Evolutionary conservation across 2,329 filamentous ascomycete species (phyloP), one percentile per base, ranked within the genome.

Genomic region (Exserohilum turcica): DNA sequence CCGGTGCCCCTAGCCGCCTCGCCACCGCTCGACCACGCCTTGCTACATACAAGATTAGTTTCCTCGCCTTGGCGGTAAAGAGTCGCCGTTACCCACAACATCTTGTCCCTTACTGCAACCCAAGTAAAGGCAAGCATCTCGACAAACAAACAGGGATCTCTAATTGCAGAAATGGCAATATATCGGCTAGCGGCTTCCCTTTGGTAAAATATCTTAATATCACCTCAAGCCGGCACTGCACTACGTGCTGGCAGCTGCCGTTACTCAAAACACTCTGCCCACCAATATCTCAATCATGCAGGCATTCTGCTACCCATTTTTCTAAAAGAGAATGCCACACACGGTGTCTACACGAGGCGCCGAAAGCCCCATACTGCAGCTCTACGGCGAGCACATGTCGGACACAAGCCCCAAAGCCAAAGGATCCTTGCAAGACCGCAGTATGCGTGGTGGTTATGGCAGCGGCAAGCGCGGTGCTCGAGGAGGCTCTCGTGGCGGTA

Each of bases 361-460:
- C 13, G 6, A 42, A 12, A 27, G 2, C n/a, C 15, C 12, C 6
- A 29, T 5, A 5, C 29, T 13, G 27, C 44, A 24, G 7, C 40
- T 19, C 10, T 6, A 49, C 13, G 51, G 36, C 15, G 33, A 57
- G 32, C 43, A 28, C 5, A 51, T 18, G 12, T 53, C 52, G 9
- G 44, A 54, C 9, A 44, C 42, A 4, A 55, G 44, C 21, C 46
- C 52, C 24, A 52, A 50, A 5, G 46, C 38, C 10, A 38, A 31
- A 18, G 15, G 15, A n/a, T 44, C 27, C 5, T 37, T 44, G 15
- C 33, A 24, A 13, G 28, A 16, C 39, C 40, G 8, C n/a, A 54
- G 16, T 18, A 67, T 67, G 64, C 15, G 54, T 28, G 46, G 33
- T 3, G 31, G 43, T 42, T 28, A 54, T 21, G 44, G 35, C 4